Base-by-base conservation (phyloP, 2,329 filamentous ascomycete genomes). In the Stemphylium lycopersici region DNA sequence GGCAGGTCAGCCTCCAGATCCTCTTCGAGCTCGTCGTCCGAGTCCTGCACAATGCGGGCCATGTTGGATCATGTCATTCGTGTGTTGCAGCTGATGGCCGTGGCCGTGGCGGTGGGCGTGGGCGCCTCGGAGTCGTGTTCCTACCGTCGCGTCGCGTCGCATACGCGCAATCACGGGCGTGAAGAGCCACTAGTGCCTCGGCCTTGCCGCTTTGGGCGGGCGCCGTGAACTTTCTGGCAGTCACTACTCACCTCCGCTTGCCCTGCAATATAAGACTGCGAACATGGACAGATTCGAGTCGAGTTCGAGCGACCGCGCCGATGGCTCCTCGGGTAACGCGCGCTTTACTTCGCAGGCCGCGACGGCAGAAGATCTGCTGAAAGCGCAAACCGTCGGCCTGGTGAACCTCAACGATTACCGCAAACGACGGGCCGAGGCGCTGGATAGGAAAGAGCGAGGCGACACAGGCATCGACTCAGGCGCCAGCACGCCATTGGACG, bases 371-470 rank as follows among this genome's bases (percentile, higher is more conserved):
- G 88, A 96, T 70, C 82, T 91, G 12, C 83, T 96, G 42, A 93
- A 93, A 56, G 90, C 87, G 48, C 87, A 91, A 69, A 96, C 91
- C 0, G 92, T 97, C 62, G 95, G 95, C 36, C 87, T 99, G 2
- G 93, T 98, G 48, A 86, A 90, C 53, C 87, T 97, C 38, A 91
- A 90, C 62, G 95, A 98, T 73, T 98, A 96, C 76, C 91, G 93
- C 76, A 98, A 99, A 79, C 88, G 95, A 55, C 91, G 93, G 76
- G 93, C 92, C 65, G 91, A 97, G 76, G 91, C 93, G n/a, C 81
- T 96, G 42, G 93, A 97, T 75, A 88, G 91, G 71, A 93, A 95
- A 70, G 91, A 95, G 70, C 86, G 90, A 68, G 91, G 95, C 68
- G 88, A 86, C 11, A 86, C 87, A 69, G 89, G 90, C 62, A 83